phyloP scores from a whole-genome alignment of 441 rosid species.

The Iberis amara region DNA sequence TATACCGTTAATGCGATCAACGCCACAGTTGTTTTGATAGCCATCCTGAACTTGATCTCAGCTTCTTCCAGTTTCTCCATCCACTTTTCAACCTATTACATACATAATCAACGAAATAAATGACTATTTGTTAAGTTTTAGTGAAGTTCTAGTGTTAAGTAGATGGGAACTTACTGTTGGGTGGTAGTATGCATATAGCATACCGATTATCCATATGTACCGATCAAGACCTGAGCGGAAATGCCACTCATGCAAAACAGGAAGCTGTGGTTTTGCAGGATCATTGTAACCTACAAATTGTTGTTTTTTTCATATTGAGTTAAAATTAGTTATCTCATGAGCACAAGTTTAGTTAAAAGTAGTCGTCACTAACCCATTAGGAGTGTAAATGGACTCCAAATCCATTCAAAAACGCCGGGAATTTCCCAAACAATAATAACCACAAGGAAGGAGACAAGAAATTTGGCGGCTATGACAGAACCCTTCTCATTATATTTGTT shows the following conservation, averaged over 20 bases:
- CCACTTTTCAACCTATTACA: constrained; percentile 81
- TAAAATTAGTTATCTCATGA: neutral
- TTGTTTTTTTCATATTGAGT: too few species aligned
- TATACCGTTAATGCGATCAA: constrained; percentile 38
- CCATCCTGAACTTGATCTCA: constrained; percentile 43
- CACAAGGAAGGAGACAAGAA: constrained; percentile 52
- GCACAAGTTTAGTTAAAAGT: too few species aligned
- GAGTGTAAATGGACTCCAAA: constrained; percentile 68
- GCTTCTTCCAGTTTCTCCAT: constrained; percentile 92
- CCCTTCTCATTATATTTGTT: constrained; percentile 65
- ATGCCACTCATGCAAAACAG: constrained; percentile 84
- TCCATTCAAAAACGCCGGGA: constrained; percentile 62
- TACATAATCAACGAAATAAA: neutral
- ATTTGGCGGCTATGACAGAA: constrained; percentile 51
- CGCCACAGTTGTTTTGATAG: constrained; percentile 47
- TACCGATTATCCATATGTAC: constrained; percentile 92
- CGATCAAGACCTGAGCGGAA: constrained; percentile 99
- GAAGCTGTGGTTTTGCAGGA: constrained; percentile 84
- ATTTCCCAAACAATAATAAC: constrained; percentile 68
- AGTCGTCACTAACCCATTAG: constrained; percentile 49
- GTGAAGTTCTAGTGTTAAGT: too few species aligned
- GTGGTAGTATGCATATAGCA: constrained; percentile 93
- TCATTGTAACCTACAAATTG: constrained; percentile 52
- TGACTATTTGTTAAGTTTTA: neutral
- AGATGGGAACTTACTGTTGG: constrained; percentile 53